Evolutionary conservation across 2,329 filamentous ascomycete genomes (phyloP), one percentile per base, ranked within the genome.

Genomic region (Madurella mycetomatis): DNA sequence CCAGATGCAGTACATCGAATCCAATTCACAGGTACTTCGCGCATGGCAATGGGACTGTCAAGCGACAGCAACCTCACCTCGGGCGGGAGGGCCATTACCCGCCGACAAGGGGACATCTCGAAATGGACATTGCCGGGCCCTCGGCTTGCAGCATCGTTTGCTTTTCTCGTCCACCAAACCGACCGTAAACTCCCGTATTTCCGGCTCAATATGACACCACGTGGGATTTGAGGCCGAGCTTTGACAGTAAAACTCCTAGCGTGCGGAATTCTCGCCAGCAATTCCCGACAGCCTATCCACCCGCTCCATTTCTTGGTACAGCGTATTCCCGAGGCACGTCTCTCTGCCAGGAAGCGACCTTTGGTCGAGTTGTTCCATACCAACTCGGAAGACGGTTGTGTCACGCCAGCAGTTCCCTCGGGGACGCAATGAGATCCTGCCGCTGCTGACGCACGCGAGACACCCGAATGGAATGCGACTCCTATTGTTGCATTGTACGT

Each of bases 131-230:
- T 25, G 25, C 25, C 25, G 25, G 25, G 25, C 25, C 25, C 3
- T 25, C 25, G 25, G 25, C 25, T 25, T 25, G 25, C 25, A 37
- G 34, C 13, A 37, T 11, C 9, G 34, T 37, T 11, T 12, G 13
- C 34, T 37, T 15, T 37, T 11, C 34, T 37, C 34, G 13, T 37
- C 34, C 34, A 9, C 13, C 17, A 25, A 25, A 19, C 18, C 9
- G 25, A 18, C 45, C 31, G 41, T 41, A 41, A 55, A 58, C 50
- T 56, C 47, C 51, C 56, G 48, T 42, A 49, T 48, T 49, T 47
- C 51, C 46, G 53, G 41, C 16, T n/a, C 53, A 56, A 56, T 54
- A 51, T 44, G 19, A 18, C 16, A 19, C 51, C 56, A 56, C 53
- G 56, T 54, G 56, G 50, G 44, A 55, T 47, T 52, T 41, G 25